Evolutionary conservation across 2,329 filamentous ascomycete species (phyloP), one percentile per base, ranked within the genome.

Genomic region (Arachnomyces sp.): DNA sequence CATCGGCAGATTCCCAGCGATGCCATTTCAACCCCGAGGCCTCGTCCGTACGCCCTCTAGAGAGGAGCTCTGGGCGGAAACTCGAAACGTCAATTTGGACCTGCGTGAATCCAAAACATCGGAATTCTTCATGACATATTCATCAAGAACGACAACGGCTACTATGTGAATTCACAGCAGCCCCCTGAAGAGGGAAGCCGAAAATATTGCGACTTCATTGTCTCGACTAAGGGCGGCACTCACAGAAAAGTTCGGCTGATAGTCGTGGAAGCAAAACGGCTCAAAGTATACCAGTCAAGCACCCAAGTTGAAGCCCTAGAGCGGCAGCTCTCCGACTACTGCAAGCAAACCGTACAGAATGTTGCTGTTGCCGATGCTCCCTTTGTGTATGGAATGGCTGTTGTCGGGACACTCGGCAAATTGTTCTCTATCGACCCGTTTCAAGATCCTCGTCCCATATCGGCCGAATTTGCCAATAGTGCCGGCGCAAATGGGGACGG

Each of bases 11-110:
- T n/a, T n/a, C n/a, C n/a, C n/a, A n/a, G n/a, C n/a, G n/a, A 33
- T 33, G 31, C n/a, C 31, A 6, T 13, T 33, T 33, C 31, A 33
- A 33, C 31, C 6, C 16, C 31, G 31, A 13, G 31, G 31, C 7
- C 31, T 33, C 6, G 16, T 33, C 16, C 31, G 31, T 7, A 33
- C 7, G 6, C 7, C n/a, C 16, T 33, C 31, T 13, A 7, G n/a
- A 7, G 31, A 33, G n/a, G 31, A 33, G 31, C 31, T 33, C 31
- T 33, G 31, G 31, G 16, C 7, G n/a, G 31, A 33, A 33, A 33
- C 31, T 13, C 31, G 31, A 7, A 15, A 13, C n/a, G 31, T 15
- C 16, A 13, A 7, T 7, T 15, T 33, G n/a, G 31, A 33, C 31
- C n/a, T 15, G 7, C 6, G n/a, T 7, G 31, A 33, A 13, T 6